These are phyloP conservation scores for Hypoxylon sp. DNA, from an alignment of 2,329 filamentous ascomycete genomes.

Conservation along the genomic window DNA sequence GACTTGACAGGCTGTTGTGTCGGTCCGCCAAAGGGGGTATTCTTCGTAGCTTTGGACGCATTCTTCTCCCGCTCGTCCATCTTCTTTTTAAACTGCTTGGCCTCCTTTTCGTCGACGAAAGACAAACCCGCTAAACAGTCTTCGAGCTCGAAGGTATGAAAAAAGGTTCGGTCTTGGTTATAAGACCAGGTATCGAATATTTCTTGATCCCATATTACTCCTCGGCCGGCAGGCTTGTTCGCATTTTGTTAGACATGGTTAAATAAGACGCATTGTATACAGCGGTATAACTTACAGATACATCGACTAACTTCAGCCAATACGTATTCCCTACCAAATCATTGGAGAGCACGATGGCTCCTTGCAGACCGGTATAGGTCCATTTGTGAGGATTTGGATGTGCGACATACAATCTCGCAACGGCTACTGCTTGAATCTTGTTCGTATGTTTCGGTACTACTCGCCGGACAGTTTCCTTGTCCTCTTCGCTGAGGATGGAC, in stretches of 20 bases:
- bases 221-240: slow-evolving; percentile 80
- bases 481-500: slow-evolving; percentile 83
- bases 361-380: slow-evolving; percentile 93
- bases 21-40: slow-evolving; percentile 75
- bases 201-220: slow-evolving; percentile 97
- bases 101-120: slow-evolving; percentile 97
- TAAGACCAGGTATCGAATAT: slow-evolving; percentile 95
- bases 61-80: slow-evolving; percentile 96
- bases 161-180: slow-evolving; percentile 97
- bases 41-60: slow-evolving; percentile 84
- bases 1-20: slow-evolving; percentile 55
- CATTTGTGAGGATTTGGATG: slow-evolving; percentile 87
- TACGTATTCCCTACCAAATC: slow-evolving; percentile 95
- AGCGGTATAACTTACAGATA: slow-evolving; percentile 72
- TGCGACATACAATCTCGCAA: slow-evolving; percentile 91
- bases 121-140: slow-evolving; percentile 89
- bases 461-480: slow-evolving; percentile 96
- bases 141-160: slow-evolving; percentile 96
- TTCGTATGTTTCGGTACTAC: slow-evolving; percentile 92
- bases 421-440: slow-evolving; percentile 96
- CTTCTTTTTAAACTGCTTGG: slow-evolving; percentile 96
- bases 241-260: slow-evolving; percentile 28
- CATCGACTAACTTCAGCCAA: slow-evolving; percentile 97
- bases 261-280: slow-evolving; percentile 18
- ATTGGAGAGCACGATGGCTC: slow-evolving; percentile 89